These are phyloP conservation scores for Endoconidiophora polonica DNA, from an alignment of 2,329 filamentous ascomycete genomes.

Conservation along the genomic window DNA sequence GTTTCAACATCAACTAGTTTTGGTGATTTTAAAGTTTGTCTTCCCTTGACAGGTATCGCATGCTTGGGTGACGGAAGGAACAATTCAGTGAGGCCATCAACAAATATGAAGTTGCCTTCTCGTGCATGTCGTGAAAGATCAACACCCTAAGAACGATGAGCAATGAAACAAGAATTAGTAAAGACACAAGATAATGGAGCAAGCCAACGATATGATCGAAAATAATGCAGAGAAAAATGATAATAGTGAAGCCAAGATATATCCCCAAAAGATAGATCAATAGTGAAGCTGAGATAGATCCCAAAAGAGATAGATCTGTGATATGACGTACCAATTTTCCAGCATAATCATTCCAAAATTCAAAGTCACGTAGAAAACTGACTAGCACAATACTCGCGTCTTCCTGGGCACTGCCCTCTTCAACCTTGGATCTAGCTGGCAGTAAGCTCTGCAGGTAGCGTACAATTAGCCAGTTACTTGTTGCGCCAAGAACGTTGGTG, in stretches of 20 bases:
- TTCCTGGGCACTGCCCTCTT: constrained; percentile 9
- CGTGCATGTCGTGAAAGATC: constrained; percentile 46
- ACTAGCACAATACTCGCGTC: constrained; percentile 51
- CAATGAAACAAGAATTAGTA: no score
- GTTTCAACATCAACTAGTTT: constrained; percentile 22
- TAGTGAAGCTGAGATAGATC: no score
- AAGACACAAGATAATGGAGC: no score
- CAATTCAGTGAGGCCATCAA: constrained; percentile 55
- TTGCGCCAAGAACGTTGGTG: constrained; percentile 49
- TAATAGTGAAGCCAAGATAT: no score
- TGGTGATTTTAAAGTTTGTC: constrained; percentile 11
- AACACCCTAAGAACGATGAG: constrained; percentile 36
- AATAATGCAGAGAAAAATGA: no score
- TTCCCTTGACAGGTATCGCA: constrained; percentile 10
- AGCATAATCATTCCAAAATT: constrained; percentile 62
- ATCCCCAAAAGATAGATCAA: no score
- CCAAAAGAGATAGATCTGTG: background rate
- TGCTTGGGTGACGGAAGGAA: constrained; percentile 22
- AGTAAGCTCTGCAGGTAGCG: constrained; percentile 33
- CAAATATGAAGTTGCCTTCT: constrained; percentile 48
- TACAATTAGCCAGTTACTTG: constrained; percentile 48
- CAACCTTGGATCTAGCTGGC: constrained; percentile 19
- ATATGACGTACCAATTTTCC: constrained; percentile 39
- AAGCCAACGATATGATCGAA: no score
- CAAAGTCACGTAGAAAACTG: constrained; percentile 63